Evolutionary conservation across 1,284 basidiomycete genomes (phyloP).

Genomic region (Gomphus bonarii): DNA sequence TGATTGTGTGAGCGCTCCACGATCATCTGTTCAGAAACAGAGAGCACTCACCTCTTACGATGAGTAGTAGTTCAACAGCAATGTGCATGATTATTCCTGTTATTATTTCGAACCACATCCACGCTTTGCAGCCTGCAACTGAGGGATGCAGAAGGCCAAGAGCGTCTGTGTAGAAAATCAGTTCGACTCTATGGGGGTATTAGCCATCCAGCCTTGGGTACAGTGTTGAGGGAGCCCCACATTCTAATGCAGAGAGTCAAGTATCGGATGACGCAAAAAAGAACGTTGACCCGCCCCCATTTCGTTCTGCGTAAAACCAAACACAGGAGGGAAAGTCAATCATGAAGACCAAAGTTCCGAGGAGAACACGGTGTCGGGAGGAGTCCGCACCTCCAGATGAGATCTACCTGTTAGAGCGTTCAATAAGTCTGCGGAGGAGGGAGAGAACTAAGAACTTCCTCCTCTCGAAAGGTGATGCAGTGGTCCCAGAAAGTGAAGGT

Average conservation of each 20-base stretch:
- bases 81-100: not conserved
- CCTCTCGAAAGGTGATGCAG: slow-evolving; percentile 8
- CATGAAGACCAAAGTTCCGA: no score
- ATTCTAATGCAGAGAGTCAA: slow-evolving; percentile 1
- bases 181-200: not conserved
- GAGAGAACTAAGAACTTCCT: not conserved
- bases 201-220: no score
- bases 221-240: not conserved
- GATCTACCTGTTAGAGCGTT: not conserved
- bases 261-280: slow-evolving; percentile 2
- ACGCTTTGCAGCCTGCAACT: not conserved
- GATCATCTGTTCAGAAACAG: not conserved
- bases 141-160: not conserved
- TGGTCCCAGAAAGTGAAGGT: slow-evolving; percentile 9
- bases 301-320: not conserved
- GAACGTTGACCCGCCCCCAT: not conserved
- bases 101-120: slow-evolving; percentile 5
- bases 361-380: not conserved
- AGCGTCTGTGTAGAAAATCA: not conserved
- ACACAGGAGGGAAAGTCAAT: not conserved
- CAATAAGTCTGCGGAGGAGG: not conserved
- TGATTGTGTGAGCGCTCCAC: not conserved
- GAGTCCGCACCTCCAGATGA: slow-evolving; percentile 7
- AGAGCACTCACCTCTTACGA: not conserved
- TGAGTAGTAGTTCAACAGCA: slow-evolving; percentile 5